These are phyloP conservation scores for Aspergillus sp. DNA, from an alignment of 2,329 filamentous ascomycete genomes.

Conservation along the genomic window DNA sequence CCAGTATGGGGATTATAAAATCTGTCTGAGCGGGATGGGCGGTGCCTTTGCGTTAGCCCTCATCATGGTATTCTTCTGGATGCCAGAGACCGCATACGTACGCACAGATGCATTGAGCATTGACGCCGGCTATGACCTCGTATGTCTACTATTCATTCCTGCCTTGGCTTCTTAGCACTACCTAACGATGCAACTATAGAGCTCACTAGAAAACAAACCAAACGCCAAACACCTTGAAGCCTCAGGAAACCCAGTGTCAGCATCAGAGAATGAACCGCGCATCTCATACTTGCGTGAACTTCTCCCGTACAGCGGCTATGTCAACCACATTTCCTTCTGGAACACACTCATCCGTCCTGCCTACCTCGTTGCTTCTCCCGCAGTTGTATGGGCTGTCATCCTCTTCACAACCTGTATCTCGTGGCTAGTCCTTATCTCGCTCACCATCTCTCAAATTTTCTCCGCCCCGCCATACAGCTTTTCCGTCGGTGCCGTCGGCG, in stretches of 20 bases:
- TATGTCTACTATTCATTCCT: constrained; percentile 8
- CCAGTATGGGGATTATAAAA: constrained; percentile 35
- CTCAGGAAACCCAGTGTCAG: neutral
- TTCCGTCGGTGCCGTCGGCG: constrained; percentile 35
- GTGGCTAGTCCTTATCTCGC: constrained; percentile 31
- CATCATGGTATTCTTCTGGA: constrained; percentile 43
- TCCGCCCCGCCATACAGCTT: constrained; percentile 40
- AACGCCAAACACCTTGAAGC: constrained; percentile 24
- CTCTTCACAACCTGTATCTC: constrained; percentile 31
- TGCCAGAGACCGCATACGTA: constrained; percentile 43
- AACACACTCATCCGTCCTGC: constrained; percentile 38
- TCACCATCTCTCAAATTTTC: constrained; percentile 38
- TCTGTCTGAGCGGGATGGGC: constrained; percentile 38
- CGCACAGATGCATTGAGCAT: constrained; percentile 34
- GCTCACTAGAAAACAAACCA: constrained; percentile 18
- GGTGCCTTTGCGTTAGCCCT: constrained; percentile 38
- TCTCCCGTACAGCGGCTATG: constrained; percentile 40
- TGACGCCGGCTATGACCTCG: constrained; percentile 32
- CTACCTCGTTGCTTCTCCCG: constrained; percentile 35
- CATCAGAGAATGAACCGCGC: constrained; percentile 12
- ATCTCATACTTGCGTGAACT: constrained; percentile 31
- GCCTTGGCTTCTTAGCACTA: neutral
- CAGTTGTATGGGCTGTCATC: constrained; percentile 39
- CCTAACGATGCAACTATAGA: neutral
- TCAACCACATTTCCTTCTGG: constrained; percentile 39